Evolutionary conservation across 371 early-diverging fungal genomes (phyloP).

Genomic region (Mucor plumbeus): DNA sequence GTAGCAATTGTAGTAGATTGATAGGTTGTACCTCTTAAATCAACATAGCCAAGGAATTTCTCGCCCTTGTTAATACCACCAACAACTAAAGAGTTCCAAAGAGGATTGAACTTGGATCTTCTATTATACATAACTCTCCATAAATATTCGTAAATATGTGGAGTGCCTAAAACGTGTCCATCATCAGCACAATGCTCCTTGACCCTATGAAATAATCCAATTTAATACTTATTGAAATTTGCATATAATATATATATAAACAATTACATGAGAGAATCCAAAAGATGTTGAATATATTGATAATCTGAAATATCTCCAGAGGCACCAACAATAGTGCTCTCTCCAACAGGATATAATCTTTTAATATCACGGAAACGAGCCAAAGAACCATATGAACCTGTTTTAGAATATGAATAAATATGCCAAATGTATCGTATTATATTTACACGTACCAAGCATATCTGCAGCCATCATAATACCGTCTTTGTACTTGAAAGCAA

Average conservation of each 20-base stretch:
- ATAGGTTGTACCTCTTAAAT: slow-evolving; percentile 96
- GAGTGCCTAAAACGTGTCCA: slow-evolving; percentile 85
- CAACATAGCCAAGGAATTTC: slow-evolving; percentile 93
- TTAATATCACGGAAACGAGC: slow-evolving; percentile 94
- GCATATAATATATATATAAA: slow-evolving; percentile 12
- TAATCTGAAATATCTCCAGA: slow-evolving; percentile 97
- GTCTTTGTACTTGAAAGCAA: slow-evolving; percentile 96
- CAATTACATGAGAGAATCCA: slow-evolving; percentile 82
- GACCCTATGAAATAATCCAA: slow-evolving; percentile 58
- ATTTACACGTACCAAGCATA: slow-evolving; percentile 70
- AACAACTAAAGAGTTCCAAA: slow-evolving; percentile 95
- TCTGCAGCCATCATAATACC: slow-evolving; percentile 98
- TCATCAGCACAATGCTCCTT: slow-evolving; percentile 90
- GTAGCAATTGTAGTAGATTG: slow-evolving; percentile 93
- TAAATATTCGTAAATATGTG: slow-evolving; percentile 90
- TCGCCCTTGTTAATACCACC: slow-evolving; percentile 87
- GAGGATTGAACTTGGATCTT: slow-evolving; percentile 92
- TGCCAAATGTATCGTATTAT: neutral
- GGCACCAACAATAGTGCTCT: slow-evolving; percentile 87
- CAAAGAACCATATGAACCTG: slow-evolving; percentile 96
- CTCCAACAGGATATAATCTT: slow-evolving; percentile 83
- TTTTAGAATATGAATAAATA: neutral
- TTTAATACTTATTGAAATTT: neutral
- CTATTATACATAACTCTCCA: slow-evolving; percentile 94
- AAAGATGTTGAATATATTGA: slow-evolving; percentile 86